Evolutionary conservation across 2,329 filamentous ascomycete genomes (phyloP).

Genomic region (Xylaria sp.): DNA sequence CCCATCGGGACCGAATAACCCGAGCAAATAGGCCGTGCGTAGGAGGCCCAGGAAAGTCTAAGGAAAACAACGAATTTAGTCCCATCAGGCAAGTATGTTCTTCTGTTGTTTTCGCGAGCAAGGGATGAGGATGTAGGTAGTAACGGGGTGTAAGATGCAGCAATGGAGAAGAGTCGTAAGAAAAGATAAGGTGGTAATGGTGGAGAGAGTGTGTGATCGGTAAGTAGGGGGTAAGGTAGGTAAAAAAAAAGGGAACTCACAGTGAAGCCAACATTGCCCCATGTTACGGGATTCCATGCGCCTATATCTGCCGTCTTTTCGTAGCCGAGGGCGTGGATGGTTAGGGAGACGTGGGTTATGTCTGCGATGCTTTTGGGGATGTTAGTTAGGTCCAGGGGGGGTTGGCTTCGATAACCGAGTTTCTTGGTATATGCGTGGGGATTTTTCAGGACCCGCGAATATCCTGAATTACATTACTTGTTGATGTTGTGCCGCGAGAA

Average conservation of each 20-base stretch:
- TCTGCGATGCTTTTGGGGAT: constrained; percentile 46
- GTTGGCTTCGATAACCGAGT: not conserved
- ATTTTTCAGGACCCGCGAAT: no score
- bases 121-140: not conserved
- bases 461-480: no score
- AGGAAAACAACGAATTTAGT: no score
- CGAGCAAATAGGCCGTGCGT: constrained; percentile 30
- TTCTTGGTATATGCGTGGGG: not conserved
- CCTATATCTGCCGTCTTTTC: constrained; percentile 47
- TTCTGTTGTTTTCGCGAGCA: no score
- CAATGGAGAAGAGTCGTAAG: not conserved
- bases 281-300: constrained; percentile 65
- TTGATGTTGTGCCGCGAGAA: no score
- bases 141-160: not conserved
- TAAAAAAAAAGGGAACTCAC: constrained; percentile 35
- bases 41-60: constrained; percentile 32
- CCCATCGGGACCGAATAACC: constrained; percentile 29
- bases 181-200: not conserved
- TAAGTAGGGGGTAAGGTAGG: not conserved
- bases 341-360: constrained; percentile 61
- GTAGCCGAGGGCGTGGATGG: constrained; percentile 53
- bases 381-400: not conserved
- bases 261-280: constrained; percentile 66
- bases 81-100: not conserved
- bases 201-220: not conserved